Percentiles rank a stretch among this genome's conserved stretches.
Evolutionary conservation across 371 early-diverging fungal species (phyloP).

Genomic region (Rhizopus stolonifer): DNA sequence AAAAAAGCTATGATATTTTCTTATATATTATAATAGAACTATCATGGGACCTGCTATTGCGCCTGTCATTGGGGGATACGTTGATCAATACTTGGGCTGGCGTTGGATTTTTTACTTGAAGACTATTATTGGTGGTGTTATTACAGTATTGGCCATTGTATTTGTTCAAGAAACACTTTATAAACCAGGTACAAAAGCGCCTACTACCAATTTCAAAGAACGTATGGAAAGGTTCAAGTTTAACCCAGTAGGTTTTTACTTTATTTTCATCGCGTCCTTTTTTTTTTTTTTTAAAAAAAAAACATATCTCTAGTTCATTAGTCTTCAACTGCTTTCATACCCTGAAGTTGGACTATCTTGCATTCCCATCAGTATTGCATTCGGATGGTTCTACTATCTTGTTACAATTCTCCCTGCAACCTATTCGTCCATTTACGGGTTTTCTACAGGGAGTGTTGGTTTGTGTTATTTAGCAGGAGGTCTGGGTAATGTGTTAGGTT

Average conservation of each 20-base stretch:
- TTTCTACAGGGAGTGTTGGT: slow-evolving; percentile 49
- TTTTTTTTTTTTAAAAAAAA: neutral
- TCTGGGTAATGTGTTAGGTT: slow-evolving; percentile 48
- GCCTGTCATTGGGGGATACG: slow-evolving; percentile 57
- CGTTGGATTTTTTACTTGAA: slow-evolving; percentile 58
- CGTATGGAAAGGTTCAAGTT: slow-evolving; percentile 27
- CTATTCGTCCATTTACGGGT: slow-evolving; percentile 34
- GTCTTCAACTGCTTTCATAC: slow-evolving; percentile 23
- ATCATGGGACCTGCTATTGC: slow-evolving; percentile 55
- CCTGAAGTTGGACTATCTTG: slow-evolving; percentile 23
- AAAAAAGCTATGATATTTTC: neutral
- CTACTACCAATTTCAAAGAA: slow-evolving; percentile 3
- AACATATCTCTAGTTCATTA: slow-evolving; percentile 26
- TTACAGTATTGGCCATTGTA: slow-evolving; percentile 37
- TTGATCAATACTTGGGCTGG: slow-evolving; percentile 54
- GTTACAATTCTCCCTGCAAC: slow-evolving; percentile 47
- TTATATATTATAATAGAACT: slow-evolving; percentile 27
- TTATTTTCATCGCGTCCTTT: neutral
- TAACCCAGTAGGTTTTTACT: slow-evolving; percentile 32
- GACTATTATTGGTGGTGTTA: slow-evolving; percentile 49
- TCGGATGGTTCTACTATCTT: slow-evolving; percentile 54
- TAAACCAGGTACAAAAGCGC: slow-evolving; percentile 15
- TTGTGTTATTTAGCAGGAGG: slow-evolving; percentile 53
- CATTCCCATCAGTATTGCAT: slow-evolving; percentile 32
- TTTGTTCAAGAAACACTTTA: slow-evolving; percentile 57